These are phyloP conservation scores for Multifurca ochricompacta DNA, from an alignment of 768 basidiomycete species.

Conservation along the genomic window DNA sequence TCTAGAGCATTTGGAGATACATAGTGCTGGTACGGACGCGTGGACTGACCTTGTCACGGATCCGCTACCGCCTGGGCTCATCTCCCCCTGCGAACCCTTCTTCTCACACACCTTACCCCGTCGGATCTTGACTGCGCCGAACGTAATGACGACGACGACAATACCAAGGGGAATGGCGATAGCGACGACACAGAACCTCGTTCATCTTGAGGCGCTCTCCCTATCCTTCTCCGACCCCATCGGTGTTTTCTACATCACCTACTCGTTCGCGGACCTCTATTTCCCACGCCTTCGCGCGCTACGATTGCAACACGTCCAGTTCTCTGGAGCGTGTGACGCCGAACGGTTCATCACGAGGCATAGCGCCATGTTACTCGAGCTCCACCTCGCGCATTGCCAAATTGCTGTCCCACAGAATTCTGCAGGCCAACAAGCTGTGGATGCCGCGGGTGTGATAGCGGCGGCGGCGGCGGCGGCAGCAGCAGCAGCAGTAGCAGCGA, in stretches of 20 bases:
- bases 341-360: constrained; percentile 9
- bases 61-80: background rate
- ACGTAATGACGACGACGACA: background rate
- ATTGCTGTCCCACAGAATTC: constrained; percentile 1
- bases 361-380: constrained; percentile 1
- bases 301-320: constrained; percentile 10
- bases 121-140: background rate
- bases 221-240: constrained; percentile 6
- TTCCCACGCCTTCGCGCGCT: constrained; percentile 9
- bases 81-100: constrained; percentile 13
- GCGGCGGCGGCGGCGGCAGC: background rate
- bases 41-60: background rate
- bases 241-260: constrained; percentile 3
- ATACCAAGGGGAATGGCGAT: no score
- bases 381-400: constrained; percentile 10
- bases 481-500: no score
- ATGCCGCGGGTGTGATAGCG: no score
- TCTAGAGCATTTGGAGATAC: constrained; percentile 4
- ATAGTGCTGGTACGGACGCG: background rate
- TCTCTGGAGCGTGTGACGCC: constrained; percentile 9
- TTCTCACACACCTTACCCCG: constrained; percentile 1
- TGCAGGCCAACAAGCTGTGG: background rate
- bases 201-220: constrained; percentile 7
- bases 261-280: constrained; percentile 1
- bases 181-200: no score